Conservation (phyloP, 2,329 filamentous ascomycete genomes). For the Epichloe gansuensis region DNA sequence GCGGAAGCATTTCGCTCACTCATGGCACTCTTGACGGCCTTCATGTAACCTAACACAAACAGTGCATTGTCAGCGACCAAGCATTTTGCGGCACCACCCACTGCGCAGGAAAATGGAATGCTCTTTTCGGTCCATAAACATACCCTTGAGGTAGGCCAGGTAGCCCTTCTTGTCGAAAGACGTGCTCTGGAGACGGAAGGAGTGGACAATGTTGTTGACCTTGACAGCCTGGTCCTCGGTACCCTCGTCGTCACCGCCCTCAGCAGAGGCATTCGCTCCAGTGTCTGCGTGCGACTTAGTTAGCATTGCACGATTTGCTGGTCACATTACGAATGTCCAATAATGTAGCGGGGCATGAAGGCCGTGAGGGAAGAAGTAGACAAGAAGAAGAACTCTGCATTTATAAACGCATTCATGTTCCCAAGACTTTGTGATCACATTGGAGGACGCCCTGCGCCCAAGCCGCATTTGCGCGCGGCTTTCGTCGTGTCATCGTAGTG, state of each 20-base stretch:
- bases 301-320: neutral
- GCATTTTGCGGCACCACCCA: neutral
- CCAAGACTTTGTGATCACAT: neutral
- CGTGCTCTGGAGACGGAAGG: slow-evolving; percentile 76
- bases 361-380: neutral
- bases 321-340: neutral
- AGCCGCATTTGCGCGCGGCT: neutral
- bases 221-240: slow-evolving; percentile 56
- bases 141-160: slow-evolving; percentile 75
- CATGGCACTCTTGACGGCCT: slow-evolving; percentile 64
- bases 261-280: slow-evolving; percentile 93
- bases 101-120: no score
- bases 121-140: slow-evolving; percentile 11
- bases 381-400: neutral
- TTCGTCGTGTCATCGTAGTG: neutral
- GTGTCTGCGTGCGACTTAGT: slow-evolving; percentile 43
- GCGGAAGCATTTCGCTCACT: slow-evolving; percentile 47
- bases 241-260: slow-evolving; percentile 73
- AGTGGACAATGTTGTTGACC: slow-evolving; percentile 88
- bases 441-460: no score
- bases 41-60: slow-evolving; percentile 62
- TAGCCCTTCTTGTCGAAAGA: slow-evolving; percentile 81
- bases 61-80: neutral
- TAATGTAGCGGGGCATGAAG: neutral
- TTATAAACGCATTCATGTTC: neutral